phyloP scores from a whole-genome alignment of 345 rosid genomes.

The Euphorbia pulcherrima region DNA sequence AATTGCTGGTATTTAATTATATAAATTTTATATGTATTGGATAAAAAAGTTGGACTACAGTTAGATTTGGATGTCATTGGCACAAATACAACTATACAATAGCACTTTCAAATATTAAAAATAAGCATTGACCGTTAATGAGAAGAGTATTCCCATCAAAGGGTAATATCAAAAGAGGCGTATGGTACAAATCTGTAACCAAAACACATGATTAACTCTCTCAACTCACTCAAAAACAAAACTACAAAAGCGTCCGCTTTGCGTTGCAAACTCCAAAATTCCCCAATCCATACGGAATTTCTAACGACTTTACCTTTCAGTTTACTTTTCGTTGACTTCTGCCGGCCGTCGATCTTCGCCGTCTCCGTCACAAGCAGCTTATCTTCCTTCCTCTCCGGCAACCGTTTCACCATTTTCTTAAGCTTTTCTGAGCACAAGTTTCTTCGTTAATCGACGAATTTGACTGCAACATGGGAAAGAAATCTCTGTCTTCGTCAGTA shows the following conservation, averaged over 20 bases:
- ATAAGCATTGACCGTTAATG: too few species aligned
- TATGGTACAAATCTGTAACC: not conserved
- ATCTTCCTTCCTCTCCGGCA: not conserved
- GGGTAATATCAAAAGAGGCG: not conserved
- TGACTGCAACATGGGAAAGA: conserved; percentile 9
- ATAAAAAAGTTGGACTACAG: too few species aligned
- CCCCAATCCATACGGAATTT: not conserved
- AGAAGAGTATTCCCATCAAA: too few species aligned
- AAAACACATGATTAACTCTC: not conserved
- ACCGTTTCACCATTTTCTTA: not conserved
- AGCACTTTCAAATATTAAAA: too few species aligned
- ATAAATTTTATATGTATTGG: too few species aligned
- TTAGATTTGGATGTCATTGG: too few species aligned
- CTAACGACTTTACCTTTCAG: not conserved
- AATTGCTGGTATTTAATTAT: too few species aligned
- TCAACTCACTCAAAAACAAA: not conserved
- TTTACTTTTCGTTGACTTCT: not conserved
- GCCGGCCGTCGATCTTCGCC: not conserved
- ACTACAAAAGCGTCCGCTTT: too few species aligned
- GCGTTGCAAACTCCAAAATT: not conserved
- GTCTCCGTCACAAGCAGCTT: not conserved
- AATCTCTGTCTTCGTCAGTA: conserved; percentile 4
- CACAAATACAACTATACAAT: too few species aligned
- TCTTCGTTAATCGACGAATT: not conserved
- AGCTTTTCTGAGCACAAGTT: not conserved